A percentile compares a stretch with the other conserved stretches of the same genome.
Conservation (phyloP, 31 red algal genomes). For the Endocladia muricata region DNA sequence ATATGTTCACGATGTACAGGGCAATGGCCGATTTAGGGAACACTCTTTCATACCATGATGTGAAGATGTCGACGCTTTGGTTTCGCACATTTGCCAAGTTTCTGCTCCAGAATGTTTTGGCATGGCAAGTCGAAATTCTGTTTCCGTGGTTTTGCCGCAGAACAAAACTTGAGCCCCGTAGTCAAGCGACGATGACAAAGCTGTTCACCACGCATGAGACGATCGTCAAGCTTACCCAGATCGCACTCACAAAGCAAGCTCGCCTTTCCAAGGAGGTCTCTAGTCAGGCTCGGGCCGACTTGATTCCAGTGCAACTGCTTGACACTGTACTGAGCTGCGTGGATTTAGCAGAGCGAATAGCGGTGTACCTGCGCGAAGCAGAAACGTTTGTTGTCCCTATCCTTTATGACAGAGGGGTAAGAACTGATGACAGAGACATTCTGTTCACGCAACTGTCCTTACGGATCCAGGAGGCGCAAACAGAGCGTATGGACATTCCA, state of each 20-base stretch:
- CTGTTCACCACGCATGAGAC: background rate
- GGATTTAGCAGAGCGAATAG: slow-evolving; percentile 7
- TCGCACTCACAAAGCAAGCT: slow-evolving; percentile 6
- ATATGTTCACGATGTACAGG: background rate
- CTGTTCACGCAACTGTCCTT: background rate
- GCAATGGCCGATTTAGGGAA: slow-evolving; percentile 15
- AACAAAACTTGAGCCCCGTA: background rate
- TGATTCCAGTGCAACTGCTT: slow-evolving; percentile 7
- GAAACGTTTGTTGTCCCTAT: slow-evolving; percentile 14
- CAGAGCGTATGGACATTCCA: slow-evolving; percentile 26
- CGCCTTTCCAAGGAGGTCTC: slow-evolving; percentile 16
- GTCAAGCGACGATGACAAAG: slow-evolving; percentile 1
- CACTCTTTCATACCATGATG: slow-evolving; percentile 18
- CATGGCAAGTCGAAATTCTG: slow-evolving; percentile 25
- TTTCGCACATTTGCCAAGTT: slow-evolving; percentile 32
- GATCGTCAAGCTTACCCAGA: slow-evolving; percentile 11
- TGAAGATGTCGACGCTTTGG: slow-evolving; percentile 29
- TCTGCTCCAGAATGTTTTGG: slow-evolving; percentile 11
- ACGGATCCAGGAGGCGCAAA: slow-evolving; percentile 2
- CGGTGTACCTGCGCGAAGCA: slow-evolving; percentile 17
- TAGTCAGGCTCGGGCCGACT: slow-evolving; percentile 8
- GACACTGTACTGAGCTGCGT: slow-evolving; percentile 6
- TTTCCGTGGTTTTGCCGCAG: slow-evolving; percentile 21
- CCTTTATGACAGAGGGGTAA: slow-evolving; percentile 13
- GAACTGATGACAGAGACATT: slow-evolving; percentile 11